phyloP scores from a whole-genome alignment of 495 filamentous ascomycete species.

The Penicillium daleae region DNA sequence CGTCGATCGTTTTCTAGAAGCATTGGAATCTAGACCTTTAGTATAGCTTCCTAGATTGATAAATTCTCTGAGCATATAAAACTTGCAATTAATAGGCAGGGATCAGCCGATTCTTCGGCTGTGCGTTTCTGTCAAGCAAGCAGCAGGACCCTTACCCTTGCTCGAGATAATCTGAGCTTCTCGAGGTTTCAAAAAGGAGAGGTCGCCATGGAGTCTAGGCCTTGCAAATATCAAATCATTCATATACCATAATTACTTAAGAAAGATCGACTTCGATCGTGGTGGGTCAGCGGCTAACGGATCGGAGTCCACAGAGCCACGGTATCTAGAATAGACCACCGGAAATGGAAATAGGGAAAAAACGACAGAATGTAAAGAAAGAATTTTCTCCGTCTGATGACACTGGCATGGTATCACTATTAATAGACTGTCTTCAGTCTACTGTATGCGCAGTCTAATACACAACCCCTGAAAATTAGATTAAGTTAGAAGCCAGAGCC shows the following conservation, averaged over 20 bases:
- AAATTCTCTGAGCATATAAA: background rate
- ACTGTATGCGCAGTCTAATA: background rate
- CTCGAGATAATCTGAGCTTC: background rate
- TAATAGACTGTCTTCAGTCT: background rate
- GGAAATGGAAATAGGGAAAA: background rate
- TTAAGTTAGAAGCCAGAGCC: background rate
- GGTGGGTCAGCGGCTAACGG: conserved; percentile 19
- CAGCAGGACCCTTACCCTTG: background rate
- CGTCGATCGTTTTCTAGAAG: conserved; percentile 13
- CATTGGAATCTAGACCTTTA: background rate
- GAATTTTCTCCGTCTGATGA: background rate
- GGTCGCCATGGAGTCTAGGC: background rate
- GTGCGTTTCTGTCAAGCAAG: background rate
- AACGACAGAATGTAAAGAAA: background rate
- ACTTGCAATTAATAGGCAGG: background rate
- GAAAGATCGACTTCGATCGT: conserved; percentile 17
- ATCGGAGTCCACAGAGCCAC: conserved; percentile 6
- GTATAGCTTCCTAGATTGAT: background rate
- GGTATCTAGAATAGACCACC: background rate
- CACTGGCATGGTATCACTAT: background rate
- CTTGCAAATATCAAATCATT: background rate
- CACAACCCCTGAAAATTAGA: background rate
- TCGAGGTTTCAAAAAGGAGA: no score
- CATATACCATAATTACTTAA: background rate
- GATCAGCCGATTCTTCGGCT: background rate